A percentile compares a stretch with the other conserved stretches of the same genome.
These are phyloP conservation scores for Mortierella sp. DNA, from an alignment of 371 early-diverging fungal genomes.

Conservation along the genomic window DNA sequence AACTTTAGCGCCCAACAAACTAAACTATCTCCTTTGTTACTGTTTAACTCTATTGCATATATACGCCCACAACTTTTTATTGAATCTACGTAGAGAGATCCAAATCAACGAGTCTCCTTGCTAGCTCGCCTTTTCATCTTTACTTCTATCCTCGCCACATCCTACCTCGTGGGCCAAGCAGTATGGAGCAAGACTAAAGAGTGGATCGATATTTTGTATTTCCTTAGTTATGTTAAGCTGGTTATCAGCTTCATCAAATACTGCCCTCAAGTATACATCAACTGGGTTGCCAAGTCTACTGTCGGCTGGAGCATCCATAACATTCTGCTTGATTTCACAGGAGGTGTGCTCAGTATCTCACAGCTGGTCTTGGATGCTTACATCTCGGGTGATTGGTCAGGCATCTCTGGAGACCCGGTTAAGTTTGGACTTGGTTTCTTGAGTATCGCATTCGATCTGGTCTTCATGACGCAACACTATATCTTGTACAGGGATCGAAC, in stretches of 20 bases:
- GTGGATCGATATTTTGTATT: conserved; percentile 80
- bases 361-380: conserved; percentile 87
- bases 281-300: conserved; percentile 84
- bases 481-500: conserved; percentile 15
- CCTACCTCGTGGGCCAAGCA: neutral
- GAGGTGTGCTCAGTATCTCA: conserved; percentile 83
- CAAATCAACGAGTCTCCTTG: neutral
- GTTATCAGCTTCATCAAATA: conserved; percentile 87
- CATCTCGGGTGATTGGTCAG: conserved; percentile 76
- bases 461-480: conserved; percentile 90
- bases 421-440: conserved; percentile 85
- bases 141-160: neutral
- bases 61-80: neutral
- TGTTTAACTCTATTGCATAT: neutral
- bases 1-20: neutral
- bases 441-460: conserved; percentile 83
- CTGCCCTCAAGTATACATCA: conserved; percentile 88
- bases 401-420: conserved; percentile 76
- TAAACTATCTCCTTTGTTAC: neutral
- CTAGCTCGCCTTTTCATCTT: conserved; percentile 1
- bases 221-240: conserved; percentile 86
- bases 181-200: conserved; percentile 4
- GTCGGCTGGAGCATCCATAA: conserved; percentile 95
- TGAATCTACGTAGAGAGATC: neutral
- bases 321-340: conserved; percentile 91